A percentile compares a stretch with the other conserved stretches of the same genome.
phyloP scores from a whole-genome alignment of 306 rosid genomes.

The Acacia melanoxylon region DNA sequence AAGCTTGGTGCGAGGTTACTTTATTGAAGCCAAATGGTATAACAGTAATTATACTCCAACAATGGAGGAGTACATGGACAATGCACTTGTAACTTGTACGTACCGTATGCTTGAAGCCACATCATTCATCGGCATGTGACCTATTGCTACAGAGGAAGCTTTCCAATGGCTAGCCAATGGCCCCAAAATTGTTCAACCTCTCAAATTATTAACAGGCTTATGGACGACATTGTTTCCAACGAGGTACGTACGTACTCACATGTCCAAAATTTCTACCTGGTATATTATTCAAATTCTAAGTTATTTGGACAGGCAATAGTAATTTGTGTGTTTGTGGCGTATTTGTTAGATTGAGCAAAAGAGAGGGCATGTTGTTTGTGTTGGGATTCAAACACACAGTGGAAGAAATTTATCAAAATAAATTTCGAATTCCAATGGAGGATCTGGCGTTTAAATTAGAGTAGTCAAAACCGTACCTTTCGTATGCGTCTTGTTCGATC shows the following conservation, averaged over 20 bases:
- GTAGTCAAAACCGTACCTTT: too few species aligned
- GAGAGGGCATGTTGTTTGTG: too few species aligned
- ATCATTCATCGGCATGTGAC: constrained; percentile 14
- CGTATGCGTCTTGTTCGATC: too few species aligned
- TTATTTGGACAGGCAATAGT: too few species aligned
- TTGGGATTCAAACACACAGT: too few species aligned
- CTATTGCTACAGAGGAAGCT: neutral
- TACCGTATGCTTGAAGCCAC: neutral
- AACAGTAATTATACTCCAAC: constrained; percentile 19
- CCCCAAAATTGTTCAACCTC: constrained; percentile 28
- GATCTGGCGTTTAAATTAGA: too few species aligned
- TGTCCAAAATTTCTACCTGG: neutral
- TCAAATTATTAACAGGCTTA: constrained; percentile 17
- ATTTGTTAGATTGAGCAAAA: neutral
- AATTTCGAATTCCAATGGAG: too few species aligned
- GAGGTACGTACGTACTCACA: neutral
- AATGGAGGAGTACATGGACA: constrained; percentile 30
- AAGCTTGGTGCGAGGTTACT: neutral
- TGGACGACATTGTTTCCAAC: constrained; percentile 36
- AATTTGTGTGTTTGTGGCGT: constrained; percentile 21
- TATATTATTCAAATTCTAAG: too few species aligned
- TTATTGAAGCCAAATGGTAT: constrained; percentile 31
- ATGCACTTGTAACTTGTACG: neutral
- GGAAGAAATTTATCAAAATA: too few species aligned
- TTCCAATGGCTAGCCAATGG: neutral